Evolutionary conservation across 2,329 filamentous ascomycete genomes (phyloP).

Genomic region (Aureobasidium namibiae): DNA sequence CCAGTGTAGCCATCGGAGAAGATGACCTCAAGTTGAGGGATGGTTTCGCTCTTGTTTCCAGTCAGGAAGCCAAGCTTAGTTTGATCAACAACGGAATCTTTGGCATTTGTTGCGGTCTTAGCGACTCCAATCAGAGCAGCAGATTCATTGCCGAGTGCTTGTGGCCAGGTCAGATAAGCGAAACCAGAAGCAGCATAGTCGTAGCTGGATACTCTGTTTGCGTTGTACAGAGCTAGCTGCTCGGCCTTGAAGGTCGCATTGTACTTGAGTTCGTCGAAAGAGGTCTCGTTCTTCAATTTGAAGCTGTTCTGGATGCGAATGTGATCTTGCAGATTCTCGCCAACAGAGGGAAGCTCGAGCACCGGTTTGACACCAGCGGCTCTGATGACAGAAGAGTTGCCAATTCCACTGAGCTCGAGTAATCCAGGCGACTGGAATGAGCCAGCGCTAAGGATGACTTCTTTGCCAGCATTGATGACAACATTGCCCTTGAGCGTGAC

Average conservation of each 20-base stretch:
- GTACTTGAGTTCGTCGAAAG: constrained; percentile 12
- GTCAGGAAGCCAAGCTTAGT: constrained; percentile 11
- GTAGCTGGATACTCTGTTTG: constrained; percentile 18
- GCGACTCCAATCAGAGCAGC: constrained; percentile 27
- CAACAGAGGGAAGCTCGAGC: constrained; percentile 25
- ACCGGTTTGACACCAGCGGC: constrained; percentile 22
- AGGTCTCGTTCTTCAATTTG: constrained; percentile 23
- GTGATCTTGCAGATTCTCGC: constrained; percentile 29
- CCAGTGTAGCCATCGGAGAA: constrained; percentile 13
- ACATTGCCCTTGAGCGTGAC: constrained; percentile 10
- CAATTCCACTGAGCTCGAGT: constrained; percentile 27
- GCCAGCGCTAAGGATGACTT: constrained; percentile 31
- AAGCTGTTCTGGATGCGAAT: constrained; percentile 21
- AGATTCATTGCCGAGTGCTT: constrained; percentile 27
- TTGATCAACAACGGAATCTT: constrained; percentile 25
- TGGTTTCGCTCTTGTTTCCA: constrained; percentile 3
- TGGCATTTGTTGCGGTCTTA: constrained; percentile 21
- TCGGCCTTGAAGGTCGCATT: constrained; percentile 14
- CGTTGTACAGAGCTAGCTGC: constrained; percentile 15
- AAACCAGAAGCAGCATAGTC: constrained; percentile 17
- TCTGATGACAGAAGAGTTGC: constrained; percentile 17
- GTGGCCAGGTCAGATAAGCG: constrained; percentile 31
- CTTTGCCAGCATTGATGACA: constrained; percentile 17
- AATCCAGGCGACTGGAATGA: constrained; percentile 27
- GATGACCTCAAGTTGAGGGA: constrained; percentile 23